These are phyloP conservation scores for Aspergillus sp. DNA, from an alignment of 2,329 filamentous ascomycete species.

Conservation along the genomic window DNA sequence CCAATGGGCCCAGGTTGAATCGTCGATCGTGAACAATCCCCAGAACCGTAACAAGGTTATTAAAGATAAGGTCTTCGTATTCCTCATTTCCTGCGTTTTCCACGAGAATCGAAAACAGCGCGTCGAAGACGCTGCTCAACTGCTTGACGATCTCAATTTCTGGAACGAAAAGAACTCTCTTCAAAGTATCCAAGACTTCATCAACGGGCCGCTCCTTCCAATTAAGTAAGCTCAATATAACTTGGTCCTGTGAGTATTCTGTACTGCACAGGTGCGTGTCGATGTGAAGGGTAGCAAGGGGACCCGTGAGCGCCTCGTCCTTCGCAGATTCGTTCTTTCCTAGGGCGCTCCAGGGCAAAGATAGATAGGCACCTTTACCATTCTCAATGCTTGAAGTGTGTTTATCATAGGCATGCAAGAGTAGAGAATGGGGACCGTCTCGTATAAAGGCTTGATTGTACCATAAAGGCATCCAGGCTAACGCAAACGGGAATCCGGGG, in stretches of 20 bases:
- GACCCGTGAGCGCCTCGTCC: slow-evolving; percentile 72
- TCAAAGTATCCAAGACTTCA: slow-evolving; percentile 71
- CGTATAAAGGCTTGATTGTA: slow-evolving; percentile 84
- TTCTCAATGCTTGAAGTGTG: slow-evolving; percentile 70
- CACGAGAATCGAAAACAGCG: slow-evolving; percentile 86
- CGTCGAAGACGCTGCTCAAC: slow-evolving; percentile 82
- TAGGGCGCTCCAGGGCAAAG: slow-evolving; percentile 73
- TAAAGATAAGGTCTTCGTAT: slow-evolving; percentile 90
- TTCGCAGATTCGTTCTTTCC: slow-evolving; percentile 66
- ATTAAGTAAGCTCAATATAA: slow-evolving; percentile 76
- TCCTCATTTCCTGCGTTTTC: slow-evolving; percentile 90
- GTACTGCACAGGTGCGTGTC: slow-evolving; percentile 93
- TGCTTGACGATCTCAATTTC: slow-evolving; percentile 98
- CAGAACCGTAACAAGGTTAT: slow-evolving; percentile 81
- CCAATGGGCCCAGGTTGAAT: slow-evolving; percentile 85
- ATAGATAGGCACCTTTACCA: slow-evolving; percentile 84
- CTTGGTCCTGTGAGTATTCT: slow-evolving; percentile 86
- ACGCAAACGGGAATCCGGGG: slow-evolving; percentile 82
- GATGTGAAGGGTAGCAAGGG: slow-evolving; percentile 74
- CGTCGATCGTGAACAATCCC: slow-evolving; percentile 92
- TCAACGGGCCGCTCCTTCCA: slow-evolving; percentile 77
- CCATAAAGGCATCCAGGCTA: slow-evolving; percentile 94
- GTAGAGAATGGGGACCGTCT: slow-evolving; percentile 76
- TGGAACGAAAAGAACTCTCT: slow-evolving; percentile 85
- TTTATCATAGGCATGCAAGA: slow-evolving; percentile 91